Evolutionary conservation across 1,139 yeast genomes (phyloP), one percentile per base, ranked within the genome.

Genomic region (Arxiozyma bovina): DNA sequence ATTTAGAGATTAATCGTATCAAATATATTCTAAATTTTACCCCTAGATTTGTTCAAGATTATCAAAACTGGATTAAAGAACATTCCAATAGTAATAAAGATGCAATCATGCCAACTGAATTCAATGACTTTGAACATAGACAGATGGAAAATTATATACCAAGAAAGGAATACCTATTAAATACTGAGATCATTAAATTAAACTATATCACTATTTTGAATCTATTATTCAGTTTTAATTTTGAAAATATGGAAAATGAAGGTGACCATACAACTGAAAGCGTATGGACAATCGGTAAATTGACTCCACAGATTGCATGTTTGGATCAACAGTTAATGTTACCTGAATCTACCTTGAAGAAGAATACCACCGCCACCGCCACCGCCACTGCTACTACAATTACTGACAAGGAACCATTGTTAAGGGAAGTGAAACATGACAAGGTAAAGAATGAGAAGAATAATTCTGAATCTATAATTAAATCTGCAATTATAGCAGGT

Each of bases 261-360:
- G 96, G 95, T 11, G 95, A 87, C 23, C 81, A 82, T 53, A 88
- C 82, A 22, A 82, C 86, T 9, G 99, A 93, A 70, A 86, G 96
- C 58, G 90, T 95, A 0, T 93, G 98, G 99, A 85, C 94, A 0
- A 78, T 93, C 17, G 98, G 98, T 1, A 89, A 85, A 63, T 67
- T 93, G 42, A 74, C 83, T 0, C 96, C 98, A 0, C 93, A 88
- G 62, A 71, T 91, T 44, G 69, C 91, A 8, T 82, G 78, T 60
- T 73, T 93, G 46, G 98, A 90, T 66, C 73, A 80, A 12, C 80
- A 77, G 60, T 68, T 79, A 40, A 69, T 74, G 49, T 75, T 71
- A 1, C 74, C 72, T 34, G 75, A 71, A 11, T 46, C 43, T 46
- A 20, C 49, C 40, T 34, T 15, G 22, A 11, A 25, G 43, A 30